phyloP scores from a whole-genome alignment of 192 early-diverging fungal genomes.

The Coemansia sp. region DNA sequence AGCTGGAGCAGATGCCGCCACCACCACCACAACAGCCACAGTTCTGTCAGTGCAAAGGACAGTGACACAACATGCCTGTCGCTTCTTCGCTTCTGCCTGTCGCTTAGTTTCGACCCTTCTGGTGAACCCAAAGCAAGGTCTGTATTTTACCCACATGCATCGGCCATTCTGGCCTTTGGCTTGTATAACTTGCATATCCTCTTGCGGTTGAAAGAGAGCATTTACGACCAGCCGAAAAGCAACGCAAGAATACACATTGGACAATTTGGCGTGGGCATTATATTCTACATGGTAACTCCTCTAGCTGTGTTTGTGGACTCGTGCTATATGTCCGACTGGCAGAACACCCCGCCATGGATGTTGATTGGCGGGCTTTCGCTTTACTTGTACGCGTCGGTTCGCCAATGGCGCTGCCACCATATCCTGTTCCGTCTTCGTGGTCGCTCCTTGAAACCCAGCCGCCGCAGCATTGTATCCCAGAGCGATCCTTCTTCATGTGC shows the following conservation, averaged over 20 bases:
- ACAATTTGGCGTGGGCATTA: conserved; percentile 64
- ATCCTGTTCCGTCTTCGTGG: conserved; percentile 64
- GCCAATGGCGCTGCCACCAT: conserved; percentile 65
- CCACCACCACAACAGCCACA: neutral
- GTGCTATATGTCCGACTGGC: conserved; percentile 13
- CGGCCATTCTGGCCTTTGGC: conserved; percentile 13
- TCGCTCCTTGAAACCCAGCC: neutral
- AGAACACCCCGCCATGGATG: conserved; percentile 9
- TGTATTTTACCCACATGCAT: neutral
- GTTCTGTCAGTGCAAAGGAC: neutral
- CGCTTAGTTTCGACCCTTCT: neutral
- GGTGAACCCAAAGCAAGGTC: neutral
- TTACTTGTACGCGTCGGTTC: conserved; percentile 61
- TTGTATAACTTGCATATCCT: conserved; percentile 38
- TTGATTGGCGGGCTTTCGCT: conserved; percentile 27
- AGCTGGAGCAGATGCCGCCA: conserved; percentile 3
- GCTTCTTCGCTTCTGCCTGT: conserved; percentile 20
- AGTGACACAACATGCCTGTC: neutral
- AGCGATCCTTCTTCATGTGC: too few relatives aligned
- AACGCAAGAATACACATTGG: conserved; percentile 58
- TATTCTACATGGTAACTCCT: conserved; percentile 59
- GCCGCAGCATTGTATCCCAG: neutral
- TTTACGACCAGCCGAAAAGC: conserved; percentile 35
- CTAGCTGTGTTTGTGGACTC: conserved; percentile 27
- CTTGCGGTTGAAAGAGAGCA: conserved; percentile 32